Conservation (phyloP, 768 basidiomycete species). For the Trametes punicea region DNA sequence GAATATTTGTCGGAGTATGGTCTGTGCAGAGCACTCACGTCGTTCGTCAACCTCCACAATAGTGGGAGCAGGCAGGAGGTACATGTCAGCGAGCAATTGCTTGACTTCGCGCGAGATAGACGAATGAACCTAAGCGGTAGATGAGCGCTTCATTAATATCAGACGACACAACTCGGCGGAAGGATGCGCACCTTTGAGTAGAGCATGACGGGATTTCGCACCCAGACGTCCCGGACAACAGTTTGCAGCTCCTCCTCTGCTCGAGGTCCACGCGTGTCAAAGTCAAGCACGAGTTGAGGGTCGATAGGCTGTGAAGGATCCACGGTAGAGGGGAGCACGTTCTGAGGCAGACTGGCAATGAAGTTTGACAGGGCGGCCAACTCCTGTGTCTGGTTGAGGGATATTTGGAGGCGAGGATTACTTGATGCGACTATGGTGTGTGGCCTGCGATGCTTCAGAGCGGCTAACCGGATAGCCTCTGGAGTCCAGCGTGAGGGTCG, state of each 20-base stretch:
- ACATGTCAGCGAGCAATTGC: conserved; percentile 47
- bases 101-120: conserved; percentile 66
- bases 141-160: not conserved
- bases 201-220: conserved; percentile 68
- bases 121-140: conserved; percentile 50
- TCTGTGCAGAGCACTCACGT: conserved; percentile 27
- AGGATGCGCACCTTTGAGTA: conserved; percentile 57
- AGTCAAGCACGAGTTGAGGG: conserved; percentile 78
- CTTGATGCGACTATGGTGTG: not conserved
- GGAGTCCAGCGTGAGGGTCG: conserved; percentile 32
- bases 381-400: conserved; percentile 55
- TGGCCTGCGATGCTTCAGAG: conserved; percentile 18
- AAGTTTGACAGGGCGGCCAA: conserved; percentile 74
- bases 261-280: conserved; percentile 66
- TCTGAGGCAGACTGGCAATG: conserved; percentile 69
- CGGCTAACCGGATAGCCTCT: conserved; percentile 32
- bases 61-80: conserved; percentile 59
- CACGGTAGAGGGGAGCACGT: conserved; percentile 64
- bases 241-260: conserved; percentile 58
- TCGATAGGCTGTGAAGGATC: conserved; percentile 67
- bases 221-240: conserved; percentile 67
- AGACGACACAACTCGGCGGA: not conserved
- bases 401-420: conserved; percentile 36
- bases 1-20: not conserved
- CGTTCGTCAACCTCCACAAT: conserved; percentile 73